Conservation (phyloP, 2,329 filamentous ascomycete genomes). For the Ceratocystis eucalypticola region DNA sequence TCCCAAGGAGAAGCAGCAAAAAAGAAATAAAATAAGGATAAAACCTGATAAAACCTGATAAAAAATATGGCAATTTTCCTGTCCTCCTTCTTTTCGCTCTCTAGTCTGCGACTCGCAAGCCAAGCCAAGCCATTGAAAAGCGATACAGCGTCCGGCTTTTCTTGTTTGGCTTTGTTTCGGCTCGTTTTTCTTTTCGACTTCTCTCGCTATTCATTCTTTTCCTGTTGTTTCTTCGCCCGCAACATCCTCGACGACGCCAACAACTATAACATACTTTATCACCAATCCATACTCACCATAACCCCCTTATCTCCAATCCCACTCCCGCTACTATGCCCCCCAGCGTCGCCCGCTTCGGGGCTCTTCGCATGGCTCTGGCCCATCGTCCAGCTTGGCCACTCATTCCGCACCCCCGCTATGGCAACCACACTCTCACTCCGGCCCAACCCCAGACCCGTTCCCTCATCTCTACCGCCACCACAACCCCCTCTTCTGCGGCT, state of each 20-base stretch:
- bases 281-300: not conserved
- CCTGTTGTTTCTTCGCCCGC: not conserved
- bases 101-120: not conserved
- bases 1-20: not conserved
- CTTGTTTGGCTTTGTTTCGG: not conserved
- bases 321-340: conserved; percentile 2
- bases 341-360: conserved; percentile 7
- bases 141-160: not conserved
- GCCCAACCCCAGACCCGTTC: not conserved
- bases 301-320: not conserved
- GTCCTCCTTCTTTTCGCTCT: not conserved
- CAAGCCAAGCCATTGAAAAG: not conserved
- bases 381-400: conserved; percentile 15
- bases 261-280: not conserved
- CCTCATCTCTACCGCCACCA: not conserved
- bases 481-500: not conserved
- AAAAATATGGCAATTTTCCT: not conserved
- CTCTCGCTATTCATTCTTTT: not conserved
- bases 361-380: conserved; percentile 7
- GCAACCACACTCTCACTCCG: not conserved
- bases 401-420: conserved; percentile 4
- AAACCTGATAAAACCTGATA: not conserved
- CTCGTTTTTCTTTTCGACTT: not conserved
- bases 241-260: not conserved
- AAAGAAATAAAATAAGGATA: not conserved